phyloP scores from a whole-genome alignment of 306 rosid species.

The Potentilla sterilis region DNA sequence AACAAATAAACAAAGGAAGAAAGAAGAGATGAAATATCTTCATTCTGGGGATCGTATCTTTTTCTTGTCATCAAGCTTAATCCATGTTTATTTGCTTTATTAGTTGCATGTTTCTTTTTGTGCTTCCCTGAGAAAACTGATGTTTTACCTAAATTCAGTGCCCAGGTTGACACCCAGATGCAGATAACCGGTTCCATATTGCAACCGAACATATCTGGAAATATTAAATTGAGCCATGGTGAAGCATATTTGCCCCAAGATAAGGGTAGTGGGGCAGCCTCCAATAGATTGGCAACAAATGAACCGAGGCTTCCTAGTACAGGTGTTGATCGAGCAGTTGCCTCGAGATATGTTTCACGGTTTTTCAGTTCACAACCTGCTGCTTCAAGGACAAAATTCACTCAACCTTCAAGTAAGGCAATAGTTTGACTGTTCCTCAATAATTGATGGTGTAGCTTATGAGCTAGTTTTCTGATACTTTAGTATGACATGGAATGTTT shows the following conservation, averaged over 20 bases:
- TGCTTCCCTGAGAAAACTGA: conserved; percentile 21
- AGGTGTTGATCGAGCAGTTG: conserved; percentile 60
- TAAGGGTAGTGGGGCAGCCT: conserved; percentile 69
- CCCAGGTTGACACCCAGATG: conserved; percentile 93
- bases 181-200: conserved; percentile 92
- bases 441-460: conserved; percentile 8
- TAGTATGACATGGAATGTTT: background rate
- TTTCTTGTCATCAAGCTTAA: background rate
- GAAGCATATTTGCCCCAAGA: conserved; percentile 98
- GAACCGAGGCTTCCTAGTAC: conserved; percentile 58
- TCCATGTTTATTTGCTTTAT: background rate
- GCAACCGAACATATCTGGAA: conserved; percentile 88
- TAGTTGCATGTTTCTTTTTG: conserved; percentile 9
- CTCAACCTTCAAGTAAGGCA: conserved; percentile 63
- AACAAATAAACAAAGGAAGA: background rate
- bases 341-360: conserved; percentile 75
- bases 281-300: conserved; percentile 64
- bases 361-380: conserved; percentile 69
- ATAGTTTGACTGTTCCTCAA: conserved; percentile 12
- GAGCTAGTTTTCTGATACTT: background rate
- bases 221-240: conserved; percentile 82
- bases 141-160: conserved; percentile 45
- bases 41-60: background rate
- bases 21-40: background rate
- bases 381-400: conserved; percentile 43